Base-by-base conservation (phyloP, 306 rosid genomes). In the Datisca glomerata region DNA sequence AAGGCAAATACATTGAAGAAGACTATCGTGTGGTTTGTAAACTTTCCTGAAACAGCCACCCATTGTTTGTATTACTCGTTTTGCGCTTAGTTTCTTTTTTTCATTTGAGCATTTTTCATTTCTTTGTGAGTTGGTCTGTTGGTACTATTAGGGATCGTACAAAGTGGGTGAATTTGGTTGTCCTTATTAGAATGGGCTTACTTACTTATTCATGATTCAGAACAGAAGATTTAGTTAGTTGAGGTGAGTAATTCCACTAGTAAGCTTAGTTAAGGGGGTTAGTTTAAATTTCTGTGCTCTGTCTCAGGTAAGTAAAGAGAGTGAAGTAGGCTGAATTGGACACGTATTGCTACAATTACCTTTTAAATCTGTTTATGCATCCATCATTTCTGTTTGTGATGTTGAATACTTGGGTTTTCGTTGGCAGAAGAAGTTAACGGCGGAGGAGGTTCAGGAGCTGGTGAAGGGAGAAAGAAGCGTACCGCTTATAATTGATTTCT, bases 381-480 rank as follows among this genome's bases (percentile, higher is more conserved):
- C 23, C 43, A 17, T 39, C 17, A 1, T 10, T 49, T 34, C 55
- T 49, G 16, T 37, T 24, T 7, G 23, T 51, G 20, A 13, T n/a
- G 21, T 22, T 22, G 21, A 23, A 41, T 29, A 4, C 7, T 55
- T 69, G 33, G 21, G 56, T 41, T 41, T 14, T 12, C 14, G 46
- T 11, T 31, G 27, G 67, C 74, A 83, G 97, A 78, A 80, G 68
- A 89, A 89, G 56, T 49, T 65, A 47, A 72, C 98, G 22, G 93
- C 93, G 0, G 38, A 68, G 55, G 95, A 89, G 64, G 50, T 89
- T n/a, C 91, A 89, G 61, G 93, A 80, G 47, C 66, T 89, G 49
- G 81, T 89, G 10, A 89, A 79, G 71, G 93, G 95, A 24, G 86
- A 80, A 35, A 83, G 95, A 67, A 64, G 57, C 21, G 91, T 83